phyloP scores from a whole-genome alignment of 345 rosid genomes.

The Rhodomyrtus tomentosa region DNA sequence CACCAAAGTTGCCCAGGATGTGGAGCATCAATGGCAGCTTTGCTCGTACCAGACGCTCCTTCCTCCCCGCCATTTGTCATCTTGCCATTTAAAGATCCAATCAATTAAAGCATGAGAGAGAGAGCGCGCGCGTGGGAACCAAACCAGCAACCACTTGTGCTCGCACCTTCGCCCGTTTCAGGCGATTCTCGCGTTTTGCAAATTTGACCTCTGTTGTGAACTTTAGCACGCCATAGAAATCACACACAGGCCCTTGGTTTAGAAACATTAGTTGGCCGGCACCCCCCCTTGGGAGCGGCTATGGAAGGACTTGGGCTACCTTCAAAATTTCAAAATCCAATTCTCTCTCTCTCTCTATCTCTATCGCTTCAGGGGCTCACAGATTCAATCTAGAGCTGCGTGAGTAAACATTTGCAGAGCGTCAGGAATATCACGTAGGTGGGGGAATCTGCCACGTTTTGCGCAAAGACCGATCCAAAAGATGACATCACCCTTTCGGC shows the following conservation, averaged over 20 bases:
- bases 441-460: conserved; percentile 3
- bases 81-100: not conserved
- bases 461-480: not conserved
- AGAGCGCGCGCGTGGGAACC: too few species aligned
- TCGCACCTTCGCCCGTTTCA: not conserved
- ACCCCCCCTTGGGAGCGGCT: not conserved
- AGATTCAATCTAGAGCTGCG: conserved; percentile 2
- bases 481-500: not conserved
- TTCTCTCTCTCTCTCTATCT: not conserved
- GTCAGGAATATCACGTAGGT: conserved; percentile 2
- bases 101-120: too few species aligned
- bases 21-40: not conserved
- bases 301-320: not conserved
- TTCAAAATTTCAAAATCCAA: not conserved
- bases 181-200: too few species aligned
- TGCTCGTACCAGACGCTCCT: not conserved
- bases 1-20: not conserved
- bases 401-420: not conserved
- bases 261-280: not conserved
- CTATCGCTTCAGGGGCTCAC: not conserved
- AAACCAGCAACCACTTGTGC: not conserved
- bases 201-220: not conserved
- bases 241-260: not conserved
- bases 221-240: not conserved
- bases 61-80: not conserved